Evolutionary conservation across 164 flowering plant genomes (phyloP).

Genomic region (Santalum album): DNA sequence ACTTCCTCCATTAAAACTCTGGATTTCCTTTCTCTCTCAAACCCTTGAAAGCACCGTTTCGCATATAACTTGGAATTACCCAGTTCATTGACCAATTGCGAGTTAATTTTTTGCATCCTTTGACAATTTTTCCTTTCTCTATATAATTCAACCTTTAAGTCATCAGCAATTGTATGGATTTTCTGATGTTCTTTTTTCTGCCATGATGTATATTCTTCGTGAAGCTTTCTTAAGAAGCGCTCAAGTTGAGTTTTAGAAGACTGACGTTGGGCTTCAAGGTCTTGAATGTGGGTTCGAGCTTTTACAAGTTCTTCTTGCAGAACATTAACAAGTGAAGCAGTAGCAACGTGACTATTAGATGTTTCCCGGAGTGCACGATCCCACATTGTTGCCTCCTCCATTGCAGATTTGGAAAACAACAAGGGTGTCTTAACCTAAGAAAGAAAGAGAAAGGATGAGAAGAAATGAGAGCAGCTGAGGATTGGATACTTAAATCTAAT

Average conservation of each 20-base stretch:
- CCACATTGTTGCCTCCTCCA: neutral
- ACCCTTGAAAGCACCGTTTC: neutral
- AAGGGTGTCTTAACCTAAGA: neutral
- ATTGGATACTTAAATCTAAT: neutral
- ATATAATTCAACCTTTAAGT: neutral
- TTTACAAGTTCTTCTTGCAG: neutral
- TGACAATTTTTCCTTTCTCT: neutral
- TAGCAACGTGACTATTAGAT: neutral
- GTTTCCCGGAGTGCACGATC: neutral
- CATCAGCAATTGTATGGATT: neutral
- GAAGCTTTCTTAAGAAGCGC: neutral
- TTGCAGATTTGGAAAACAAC: neutral
- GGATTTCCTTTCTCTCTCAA: neutral
- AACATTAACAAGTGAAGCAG: neutral
- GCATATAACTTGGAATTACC: neutral
- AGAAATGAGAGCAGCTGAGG: neutral
- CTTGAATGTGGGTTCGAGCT: neutral
- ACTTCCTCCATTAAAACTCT: slow-evolving; percentile 1
- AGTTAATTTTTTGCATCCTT: neutral
- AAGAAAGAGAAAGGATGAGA: neutral
- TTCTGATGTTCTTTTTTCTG: neutral
- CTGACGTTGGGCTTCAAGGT: neutral
- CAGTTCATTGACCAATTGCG: neutral
- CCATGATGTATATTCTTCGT: neutral
- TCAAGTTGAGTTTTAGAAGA: neutral